Evolutionary conservation across 306 rosid genomes (phyloP).

Genomic region (Pyrus bretschneideri): DNA sequence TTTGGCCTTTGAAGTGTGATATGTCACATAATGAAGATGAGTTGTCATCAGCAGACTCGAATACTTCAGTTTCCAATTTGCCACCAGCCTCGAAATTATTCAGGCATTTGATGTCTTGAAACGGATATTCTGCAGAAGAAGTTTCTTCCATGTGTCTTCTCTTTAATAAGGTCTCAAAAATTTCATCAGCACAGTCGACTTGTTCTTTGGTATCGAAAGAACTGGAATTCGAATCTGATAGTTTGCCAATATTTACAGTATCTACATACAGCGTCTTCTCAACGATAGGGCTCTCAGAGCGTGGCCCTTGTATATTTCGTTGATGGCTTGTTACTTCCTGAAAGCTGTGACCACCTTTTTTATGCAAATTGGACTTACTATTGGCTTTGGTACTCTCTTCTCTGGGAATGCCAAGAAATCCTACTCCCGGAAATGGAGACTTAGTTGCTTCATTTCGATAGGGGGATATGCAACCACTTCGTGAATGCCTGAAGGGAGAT

Average conservation of each 20-base stretch:
- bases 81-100: slow-evolving; percentile 25
- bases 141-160: slow-evolving; percentile 23
- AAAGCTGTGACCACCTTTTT: slow-evolving; percentile 25
- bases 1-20: slow-evolving; percentile 26
- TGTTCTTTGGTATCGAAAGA: slow-evolving; percentile 27
- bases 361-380: slow-evolving; percentile 25
- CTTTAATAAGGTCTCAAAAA: slow-evolving; percentile 17
- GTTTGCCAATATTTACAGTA: slow-evolving; percentile 37
- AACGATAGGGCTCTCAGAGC: slow-evolving; percentile 31
- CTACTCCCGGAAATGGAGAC: slow-evolving; percentile 43
- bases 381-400: slow-evolving; percentile 36
- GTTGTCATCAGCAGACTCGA: slow-evolving; percentile 22
- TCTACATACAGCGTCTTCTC: slow-evolving; percentile 86
- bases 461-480: slow-evolving; percentile 63
- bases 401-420: slow-evolving; percentile 42
- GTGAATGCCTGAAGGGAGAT: slow-evolving; percentile 65
- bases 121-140: slow-evolving; percentile 25
- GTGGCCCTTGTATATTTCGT: slow-evolving; percentile 31
- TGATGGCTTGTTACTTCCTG: slow-evolving; percentile 27
- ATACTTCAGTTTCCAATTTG: slow-evolving; percentile 23
- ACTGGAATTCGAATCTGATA: slow-evolving; percentile 26
- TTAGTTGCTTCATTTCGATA: slow-evolving; percentile 41
- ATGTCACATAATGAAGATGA: slow-evolving; percentile 21
- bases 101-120: slow-evolving; percentile 32
- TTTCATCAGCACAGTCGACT: slow-evolving; percentile 18